These are phyloP conservation scores for Stromatinia cepivora DNA, from an alignment of 2,329 filamentous ascomycete genomes.

Conservation along the genomic window DNA sequence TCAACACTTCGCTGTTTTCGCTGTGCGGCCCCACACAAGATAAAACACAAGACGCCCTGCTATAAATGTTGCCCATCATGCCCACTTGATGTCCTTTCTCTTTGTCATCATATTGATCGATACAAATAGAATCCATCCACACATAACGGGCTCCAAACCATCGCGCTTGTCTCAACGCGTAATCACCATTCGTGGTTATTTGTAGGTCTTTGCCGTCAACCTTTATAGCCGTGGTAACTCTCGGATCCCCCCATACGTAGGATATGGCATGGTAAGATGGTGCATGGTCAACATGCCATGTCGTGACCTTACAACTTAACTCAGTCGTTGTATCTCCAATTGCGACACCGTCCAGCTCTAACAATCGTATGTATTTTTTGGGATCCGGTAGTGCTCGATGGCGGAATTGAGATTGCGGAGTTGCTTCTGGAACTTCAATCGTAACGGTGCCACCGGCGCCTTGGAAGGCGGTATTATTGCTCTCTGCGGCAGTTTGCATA, in stretches of 20 bases:
- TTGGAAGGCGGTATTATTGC: not conserved
- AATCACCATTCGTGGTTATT: not conserved
- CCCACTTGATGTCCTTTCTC: not conserved
- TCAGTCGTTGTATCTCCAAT: not conserved
- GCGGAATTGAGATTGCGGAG: not conserved
- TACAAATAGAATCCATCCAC: constrained; percentile 6
- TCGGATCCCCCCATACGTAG: not conserved
- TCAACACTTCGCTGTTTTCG: not conserved
- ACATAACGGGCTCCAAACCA: not conserved
- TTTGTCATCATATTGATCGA: not conserved
- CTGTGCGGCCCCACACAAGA: not conserved
- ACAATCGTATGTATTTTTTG: not conserved
- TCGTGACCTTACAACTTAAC: not conserved
- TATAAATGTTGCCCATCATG: not conserved
- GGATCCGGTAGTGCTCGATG: not conserved
- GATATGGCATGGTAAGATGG: not conserved
- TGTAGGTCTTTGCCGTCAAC: not conserved
- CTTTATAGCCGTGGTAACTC: not conserved
- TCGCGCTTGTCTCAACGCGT: not conserved
- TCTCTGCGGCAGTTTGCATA: not conserved
- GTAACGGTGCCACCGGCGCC: not conserved
- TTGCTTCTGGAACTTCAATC: not conserved
- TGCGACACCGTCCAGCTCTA: not conserved
- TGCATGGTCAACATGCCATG: not conserved
- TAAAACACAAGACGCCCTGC: not conserved